These are phyloP conservation scores for Oryza meridionalis DNA, from an alignment of 176 grass and related monocot species.

Conservation along the genomic window DNA sequence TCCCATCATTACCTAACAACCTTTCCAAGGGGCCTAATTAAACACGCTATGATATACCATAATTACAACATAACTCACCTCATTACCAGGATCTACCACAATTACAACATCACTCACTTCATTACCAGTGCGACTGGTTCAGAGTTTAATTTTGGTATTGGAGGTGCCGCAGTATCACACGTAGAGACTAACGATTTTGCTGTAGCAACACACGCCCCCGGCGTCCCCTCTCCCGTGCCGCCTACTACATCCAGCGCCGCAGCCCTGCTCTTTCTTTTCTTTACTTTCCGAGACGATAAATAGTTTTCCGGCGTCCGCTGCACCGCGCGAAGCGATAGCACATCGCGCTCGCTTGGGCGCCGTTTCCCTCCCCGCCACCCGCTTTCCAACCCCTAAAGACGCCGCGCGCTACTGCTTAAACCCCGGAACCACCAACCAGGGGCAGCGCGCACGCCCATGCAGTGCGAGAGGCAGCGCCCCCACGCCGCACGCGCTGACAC, in stretches of 20 bases:
- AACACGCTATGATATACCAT: not conserved
- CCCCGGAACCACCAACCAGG: conserved; percentile 11
- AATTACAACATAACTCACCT: no score
- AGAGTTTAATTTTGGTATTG: not conserved
- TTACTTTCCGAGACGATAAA: not conserved
- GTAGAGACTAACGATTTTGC: no score
- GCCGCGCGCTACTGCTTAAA: not conserved
- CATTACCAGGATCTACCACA: no score
- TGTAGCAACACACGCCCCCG: no score
- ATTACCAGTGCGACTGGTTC: no score
- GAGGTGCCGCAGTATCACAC: no score
- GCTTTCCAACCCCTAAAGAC: conserved; percentile 17
- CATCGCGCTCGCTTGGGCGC: no score
- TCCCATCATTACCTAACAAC: not conserved
- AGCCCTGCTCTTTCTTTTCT: not conserved
- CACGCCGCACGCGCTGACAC: not conserved
- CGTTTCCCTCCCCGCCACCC: conserved; percentile 12
- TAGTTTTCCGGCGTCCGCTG: not conserved
- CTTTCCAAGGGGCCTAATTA: not conserved
- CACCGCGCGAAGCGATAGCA: not conserved
- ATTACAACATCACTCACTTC: no score
- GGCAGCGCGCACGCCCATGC: not conserved
- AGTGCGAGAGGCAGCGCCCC: not conserved
- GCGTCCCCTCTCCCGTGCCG: not conserved
- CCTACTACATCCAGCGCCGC: not conserved